Evolutionary conservation across 495 filamentous ascomycete species (phyloP).

Genomic region (Trichodelitschia bisporula): DNA sequence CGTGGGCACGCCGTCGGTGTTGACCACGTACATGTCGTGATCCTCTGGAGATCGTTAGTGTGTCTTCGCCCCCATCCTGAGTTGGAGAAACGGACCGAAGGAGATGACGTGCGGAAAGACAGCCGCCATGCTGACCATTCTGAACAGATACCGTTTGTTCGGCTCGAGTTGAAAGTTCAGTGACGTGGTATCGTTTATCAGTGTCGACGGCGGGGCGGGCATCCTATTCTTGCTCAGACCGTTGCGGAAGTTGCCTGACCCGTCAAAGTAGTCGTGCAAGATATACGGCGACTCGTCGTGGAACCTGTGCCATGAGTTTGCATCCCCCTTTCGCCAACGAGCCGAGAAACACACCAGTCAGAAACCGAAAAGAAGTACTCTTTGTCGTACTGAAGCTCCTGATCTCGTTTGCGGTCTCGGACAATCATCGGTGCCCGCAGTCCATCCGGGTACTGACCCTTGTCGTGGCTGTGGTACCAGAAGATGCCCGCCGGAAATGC

Average conservation of each 20-base stretch:
- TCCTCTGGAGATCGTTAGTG: constrained; percentile 7
- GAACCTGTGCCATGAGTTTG: too few relatives aligned
- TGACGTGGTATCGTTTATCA: constrained; percentile 35
- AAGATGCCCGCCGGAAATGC: constrained; percentile 47
- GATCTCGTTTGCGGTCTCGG: constrained; percentile 37
- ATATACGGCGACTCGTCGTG: too few relatives aligned
- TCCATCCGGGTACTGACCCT: constrained; percentile 51
- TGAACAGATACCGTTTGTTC: constrained; percentile 10
- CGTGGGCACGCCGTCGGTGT: constrained; percentile 8
- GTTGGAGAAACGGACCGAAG: neutral
- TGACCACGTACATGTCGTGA: constrained; percentile 6
- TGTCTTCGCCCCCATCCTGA: neutral
- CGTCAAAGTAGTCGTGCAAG: too few relatives aligned
- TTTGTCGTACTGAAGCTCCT: constrained; percentile 34
- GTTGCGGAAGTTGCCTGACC: too few relatives aligned
- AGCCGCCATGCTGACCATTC: constrained; percentile 13
- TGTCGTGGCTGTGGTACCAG: constrained; percentile 23
- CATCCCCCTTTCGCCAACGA: too few relatives aligned
- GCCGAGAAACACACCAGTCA: constrained; percentile 46
- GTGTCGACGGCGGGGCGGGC: constrained; percentile 12
- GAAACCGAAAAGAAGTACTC: constrained; percentile 35
- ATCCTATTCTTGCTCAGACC: constrained; percentile 20
- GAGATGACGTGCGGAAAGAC: constrained; percentile 7
- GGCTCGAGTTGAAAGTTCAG: constrained; percentile 9
- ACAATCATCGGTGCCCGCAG: constrained; percentile 46